phyloP scores from a whole-genome alignment of 169 alveolate genomes.

The Plasmodium gallinaceum region DNA sequence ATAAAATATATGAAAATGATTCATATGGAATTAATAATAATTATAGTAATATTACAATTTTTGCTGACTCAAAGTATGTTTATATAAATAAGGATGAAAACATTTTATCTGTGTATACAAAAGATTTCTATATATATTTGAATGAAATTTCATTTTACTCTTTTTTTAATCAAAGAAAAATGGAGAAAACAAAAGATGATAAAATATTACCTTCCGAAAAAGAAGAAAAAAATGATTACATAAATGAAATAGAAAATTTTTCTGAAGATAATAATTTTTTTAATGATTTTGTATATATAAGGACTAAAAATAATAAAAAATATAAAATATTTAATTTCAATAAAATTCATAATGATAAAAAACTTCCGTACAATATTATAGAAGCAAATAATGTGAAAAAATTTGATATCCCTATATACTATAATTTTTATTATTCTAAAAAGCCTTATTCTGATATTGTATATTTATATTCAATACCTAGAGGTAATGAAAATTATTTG shows the following conservation, averaged over 20 bases:
- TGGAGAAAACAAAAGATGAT: conserved; percentile 1
- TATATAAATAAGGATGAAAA: conserved; percentile 18
- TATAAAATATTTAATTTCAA: conserved; percentile 16
- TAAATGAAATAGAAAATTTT: neutral
- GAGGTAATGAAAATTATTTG: conserved; percentile 25
- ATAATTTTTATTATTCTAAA: neutral
- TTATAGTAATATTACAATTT: conserved; percentile 3
- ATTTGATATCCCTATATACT: conserved; percentile 15
- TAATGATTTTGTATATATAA: conserved; percentile 4
- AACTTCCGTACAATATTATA: neutral
- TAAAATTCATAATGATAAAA: conserved; percentile 1
- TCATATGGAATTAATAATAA: neutral
- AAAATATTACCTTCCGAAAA: neutral
- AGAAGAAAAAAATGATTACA: neutral
- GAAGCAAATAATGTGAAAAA: conserved; percentile 11
- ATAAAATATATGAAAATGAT: neutral
- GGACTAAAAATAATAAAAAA: neutral
- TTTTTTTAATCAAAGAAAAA: neutral
- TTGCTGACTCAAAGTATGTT: conserved; percentile 32
- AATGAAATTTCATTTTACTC: conserved; percentile 34
- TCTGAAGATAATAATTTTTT: neutral
- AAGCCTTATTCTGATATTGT: conserved; percentile 6
- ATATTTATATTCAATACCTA: conserved; percentile 39
- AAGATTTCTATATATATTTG: conserved; percentile 31
- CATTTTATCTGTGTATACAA: conserved; percentile 17